phyloP scores from a whole-genome alignment of 257 asterid species.

The Solanum chilense region DNA sequence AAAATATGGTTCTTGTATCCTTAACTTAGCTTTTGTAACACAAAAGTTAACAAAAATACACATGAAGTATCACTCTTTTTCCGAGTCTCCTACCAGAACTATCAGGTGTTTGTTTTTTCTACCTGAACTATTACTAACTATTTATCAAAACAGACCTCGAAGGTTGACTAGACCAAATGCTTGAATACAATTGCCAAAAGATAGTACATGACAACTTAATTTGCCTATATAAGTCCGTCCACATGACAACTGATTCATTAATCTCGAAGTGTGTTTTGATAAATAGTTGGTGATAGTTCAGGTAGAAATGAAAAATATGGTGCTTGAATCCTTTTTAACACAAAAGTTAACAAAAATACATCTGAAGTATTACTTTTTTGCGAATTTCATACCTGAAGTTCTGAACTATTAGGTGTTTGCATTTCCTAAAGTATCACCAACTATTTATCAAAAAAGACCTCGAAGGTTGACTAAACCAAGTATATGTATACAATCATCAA shows the following conservation, averaged over 20 bases:
- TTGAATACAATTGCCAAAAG: background rate
- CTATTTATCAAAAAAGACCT: background rate
- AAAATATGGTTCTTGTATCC: background rate
- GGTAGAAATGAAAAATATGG: too few relatives aligned
- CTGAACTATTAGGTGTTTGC: too few relatives aligned
- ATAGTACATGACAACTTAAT: background rate
- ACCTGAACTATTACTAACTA: background rate
- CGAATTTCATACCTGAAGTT: too few relatives aligned
- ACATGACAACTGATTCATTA: background rate
- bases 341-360: too few relatives aligned
- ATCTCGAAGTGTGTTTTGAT: background rate
- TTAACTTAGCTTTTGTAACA: background rate
- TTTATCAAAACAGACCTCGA: background rate
- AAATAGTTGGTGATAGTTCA: background rate
- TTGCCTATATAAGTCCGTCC: background rate
- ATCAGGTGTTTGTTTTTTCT: background rate
- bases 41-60: background rate
- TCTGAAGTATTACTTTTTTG: too few relatives aligned
- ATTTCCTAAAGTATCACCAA: background rate
- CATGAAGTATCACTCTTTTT: background rate
- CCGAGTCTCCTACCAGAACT: background rate
- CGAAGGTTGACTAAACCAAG: background rate
- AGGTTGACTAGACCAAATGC: background rate
- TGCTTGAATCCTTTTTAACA: too few relatives aligned
- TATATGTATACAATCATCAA: background rate